Percentiles rank a stretch among this genome's conserved stretches.
These are phyloP conservation scores for Zopfia rhizophila DNA, from an alignment of 2,329 filamentous ascomycete genomes.

Conservation along the genomic window DNA sequence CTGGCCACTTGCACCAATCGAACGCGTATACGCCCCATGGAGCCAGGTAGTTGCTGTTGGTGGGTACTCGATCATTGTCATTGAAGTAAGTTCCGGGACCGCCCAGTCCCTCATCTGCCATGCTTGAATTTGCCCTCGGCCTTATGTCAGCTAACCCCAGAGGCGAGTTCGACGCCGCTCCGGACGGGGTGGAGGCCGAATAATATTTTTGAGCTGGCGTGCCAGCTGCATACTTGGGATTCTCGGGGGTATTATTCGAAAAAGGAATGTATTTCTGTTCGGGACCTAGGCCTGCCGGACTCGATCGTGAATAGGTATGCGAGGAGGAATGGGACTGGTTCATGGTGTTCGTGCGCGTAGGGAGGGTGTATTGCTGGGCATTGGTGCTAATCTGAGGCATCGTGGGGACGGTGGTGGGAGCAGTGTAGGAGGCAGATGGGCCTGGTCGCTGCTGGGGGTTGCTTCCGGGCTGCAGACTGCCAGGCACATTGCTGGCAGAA, in stretches of 20 bases:
- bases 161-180: conserved; percentile 81
- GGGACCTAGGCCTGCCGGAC: conserved; percentile 72
- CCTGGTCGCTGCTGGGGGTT: conserved; percentile 62
- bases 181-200: conserved; percentile 56
- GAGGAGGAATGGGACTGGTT: conserved; percentile 61
- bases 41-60: conserved; percentile 89
- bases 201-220: conserved; percentile 69
- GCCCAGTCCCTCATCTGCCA: conserved; percentile 76
- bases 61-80: conserved; percentile 73
- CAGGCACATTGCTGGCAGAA: conserved; percentile 63
- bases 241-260: conserved; percentile 72
- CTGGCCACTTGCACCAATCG: conserved; percentile 99
- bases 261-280: conserved; percentile 72
- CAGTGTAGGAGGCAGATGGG: conserved; percentile 65
- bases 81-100: conserved; percentile 69
- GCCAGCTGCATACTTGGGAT: conserved; percentile 57
- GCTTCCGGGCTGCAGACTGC: conserved; percentile 66
- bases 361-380: conserved; percentile 69
- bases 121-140: conserved; percentile 82
- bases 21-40: conserved; percentile 97
- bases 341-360: conserved; percentile 73
- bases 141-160: conserved; percentile 92
- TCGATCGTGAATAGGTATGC: conserved; percentile 81
- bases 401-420: conserved; percentile 67
- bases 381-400: conserved; percentile 62